phyloP scores from a whole-genome alignment of 2,329 filamentous ascomycete species.

The Scedosporium aurantiacum region DNA sequence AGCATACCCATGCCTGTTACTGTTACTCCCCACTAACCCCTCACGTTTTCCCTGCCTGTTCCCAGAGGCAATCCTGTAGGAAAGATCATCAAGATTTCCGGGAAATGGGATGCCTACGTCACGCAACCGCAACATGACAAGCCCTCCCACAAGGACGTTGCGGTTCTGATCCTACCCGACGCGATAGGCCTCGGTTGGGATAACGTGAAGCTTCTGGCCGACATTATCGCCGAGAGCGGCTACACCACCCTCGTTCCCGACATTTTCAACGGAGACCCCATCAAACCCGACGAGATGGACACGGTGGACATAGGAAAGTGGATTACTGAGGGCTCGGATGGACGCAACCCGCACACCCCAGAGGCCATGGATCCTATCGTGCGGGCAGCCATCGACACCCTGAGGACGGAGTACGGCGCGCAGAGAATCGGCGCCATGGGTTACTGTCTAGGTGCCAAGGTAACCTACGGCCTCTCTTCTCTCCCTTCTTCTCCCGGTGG shows the following conservation, averaged over 20 bases:
- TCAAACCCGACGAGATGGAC: slow-evolving; percentile 32
- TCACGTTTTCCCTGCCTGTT: no score
- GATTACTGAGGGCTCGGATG: slow-evolving; percentile 27
- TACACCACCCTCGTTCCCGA: slow-evolving; percentile 22
- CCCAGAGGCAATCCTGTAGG: slow-evolving; percentile 37
- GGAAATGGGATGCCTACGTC: slow-evolving; percentile 38
- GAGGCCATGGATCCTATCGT: slow-evolving; percentile 20
- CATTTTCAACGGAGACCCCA: slow-evolving; percentile 21
- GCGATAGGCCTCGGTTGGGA: slow-evolving; percentile 37
- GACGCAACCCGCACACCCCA: slow-evolving; percentile 31
- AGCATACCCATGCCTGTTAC: no score
- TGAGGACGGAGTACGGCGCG: slow-evolving; percentile 43
- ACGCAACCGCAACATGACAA: slow-evolving; percentile 27
- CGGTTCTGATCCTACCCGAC: slow-evolving; percentile 36
- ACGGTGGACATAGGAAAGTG: slow-evolving; percentile 19
- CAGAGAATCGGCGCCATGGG: slow-evolving; percentile 54
- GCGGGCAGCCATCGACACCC: slow-evolving; percentile 34
- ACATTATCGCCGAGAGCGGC: slow-evolving; percentile 21
- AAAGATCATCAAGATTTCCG: slow-evolving; percentile 31
- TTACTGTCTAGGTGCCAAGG: slow-evolving; percentile 69
- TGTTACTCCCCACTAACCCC: no score
- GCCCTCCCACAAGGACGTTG: slow-evolving; percentile 15
- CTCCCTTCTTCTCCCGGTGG: neutral
- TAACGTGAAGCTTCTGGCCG: slow-evolving; percentile 26
- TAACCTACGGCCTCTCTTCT: slow-evolving; percentile 21